These are phyloP conservation scores for Coemansia sp. DNA, from an alignment of 192 early-diverging fungal species.

Conservation along the genomic window DNA sequence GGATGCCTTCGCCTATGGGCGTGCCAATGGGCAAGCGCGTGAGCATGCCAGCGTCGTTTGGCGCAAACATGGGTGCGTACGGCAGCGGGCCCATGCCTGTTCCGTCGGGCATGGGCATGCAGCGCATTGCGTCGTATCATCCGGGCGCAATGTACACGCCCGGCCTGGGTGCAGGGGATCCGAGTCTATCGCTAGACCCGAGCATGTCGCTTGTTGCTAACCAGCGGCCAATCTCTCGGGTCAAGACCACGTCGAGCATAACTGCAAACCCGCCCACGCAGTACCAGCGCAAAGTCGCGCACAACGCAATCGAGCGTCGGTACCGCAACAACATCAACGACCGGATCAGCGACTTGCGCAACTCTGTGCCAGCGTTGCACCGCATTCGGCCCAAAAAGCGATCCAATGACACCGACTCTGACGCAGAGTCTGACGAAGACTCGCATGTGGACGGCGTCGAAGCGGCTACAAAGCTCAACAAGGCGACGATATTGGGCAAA, in stretches of 20 bases:
- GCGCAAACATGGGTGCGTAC: not conserved
- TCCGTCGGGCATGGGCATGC: constrained; percentile 26
- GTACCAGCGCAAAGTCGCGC: constrained; percentile 85
- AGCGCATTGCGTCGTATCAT: constrained; percentile 45
- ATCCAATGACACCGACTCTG: constrained; percentile 49
- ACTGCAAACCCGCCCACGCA: constrained; percentile 18
- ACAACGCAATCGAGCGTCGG: constrained; percentile 91
- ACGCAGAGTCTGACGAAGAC: constrained; percentile 42
- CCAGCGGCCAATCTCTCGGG: constrained; percentile 18
- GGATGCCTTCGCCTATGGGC: constrained; percentile 23
- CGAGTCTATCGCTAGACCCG: not conserved
- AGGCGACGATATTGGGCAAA: constrained; percentile 89
- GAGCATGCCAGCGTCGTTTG: constrained; percentile 40
- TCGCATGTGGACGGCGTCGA: constrained; percentile 76
- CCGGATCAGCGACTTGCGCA: constrained; percentile 82
- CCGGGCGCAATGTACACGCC: constrained; percentile 4
- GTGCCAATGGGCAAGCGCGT: constrained; percentile 46
- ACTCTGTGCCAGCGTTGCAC: constrained; percentile 80
- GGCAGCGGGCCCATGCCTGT: constrained; percentile 12
- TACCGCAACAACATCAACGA: constrained; percentile 99
- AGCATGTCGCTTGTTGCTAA: constrained; percentile 9
- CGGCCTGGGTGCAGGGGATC: too few relatives aligned
- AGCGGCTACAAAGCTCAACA: constrained; percentile 86
- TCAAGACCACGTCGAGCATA: constrained; percentile 10
- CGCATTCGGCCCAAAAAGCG: constrained; percentile 39